Evolutionary conservation across 2,329 filamentous ascomycete species (phyloP), one percentile per base, ranked within the genome.

Genomic region (Diplocarpon rosae): DNA sequence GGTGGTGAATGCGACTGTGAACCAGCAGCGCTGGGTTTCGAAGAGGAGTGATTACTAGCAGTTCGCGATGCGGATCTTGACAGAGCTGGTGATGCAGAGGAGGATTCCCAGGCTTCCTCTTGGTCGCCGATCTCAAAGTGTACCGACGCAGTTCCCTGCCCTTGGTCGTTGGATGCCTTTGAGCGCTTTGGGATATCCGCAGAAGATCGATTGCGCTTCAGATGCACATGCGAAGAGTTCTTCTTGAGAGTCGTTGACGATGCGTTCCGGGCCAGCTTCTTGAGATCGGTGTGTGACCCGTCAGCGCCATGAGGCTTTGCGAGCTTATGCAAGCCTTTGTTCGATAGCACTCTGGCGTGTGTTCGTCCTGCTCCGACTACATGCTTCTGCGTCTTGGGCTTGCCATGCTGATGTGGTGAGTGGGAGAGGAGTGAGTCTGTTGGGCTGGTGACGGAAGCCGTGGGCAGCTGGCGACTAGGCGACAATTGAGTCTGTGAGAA

Each of bases 31-130:
- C 58, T 64, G 7, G 61, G 64, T 53, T 65, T 70, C 24, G 67
- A 60, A 27, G 67, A 72, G 11, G 68, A 69, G 43, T 69, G 70
- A 15, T 64, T 69, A 52, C 68, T 71, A 13, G 49, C 50, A 33
- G 48, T 41, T 47, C 60, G 48, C 35, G 54, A 56, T 13, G 48
- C 69, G 69, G 55, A 67, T 46, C 71, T 63, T 11, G 71, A 73
- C 37, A 74, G 63, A 49, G 76, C 72, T 4, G 77, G 77, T 10
- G 76, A 80, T 41, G 76, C 77, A 45, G 75, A 78, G 37, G 69
- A 70, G 61, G 76, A 78, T 34, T 81, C 75, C 78, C 78, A 82
- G 65, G 77, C 77, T 67, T 78, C 75, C 34, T 65, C 63, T 42
- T 53, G 66, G 55, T 67, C 71, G 42, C 77, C 78, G 43, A 82